Base-by-base conservation (phyloP, 305 asterid genomes). In the Ajuga reptans region DNA sequence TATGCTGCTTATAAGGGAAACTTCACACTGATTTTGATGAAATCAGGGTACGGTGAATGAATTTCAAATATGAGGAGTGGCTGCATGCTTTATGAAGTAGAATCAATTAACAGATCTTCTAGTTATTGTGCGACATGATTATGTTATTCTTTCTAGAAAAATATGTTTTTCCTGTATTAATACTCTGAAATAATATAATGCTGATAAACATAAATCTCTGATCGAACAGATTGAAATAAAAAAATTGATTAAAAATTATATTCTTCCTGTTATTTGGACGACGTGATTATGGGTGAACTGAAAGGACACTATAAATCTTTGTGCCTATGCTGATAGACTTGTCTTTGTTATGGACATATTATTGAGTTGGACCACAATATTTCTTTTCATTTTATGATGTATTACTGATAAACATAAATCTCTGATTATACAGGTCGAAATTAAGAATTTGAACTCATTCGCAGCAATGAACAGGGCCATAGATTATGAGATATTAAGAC, bases 391-490 rank as follows among this genome's bases (percentile, higher is more conserved):
- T 27, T 69, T 58, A 8, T 45, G 29, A 18, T 58, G 14, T 17
- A 36, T 29, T 53, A 42, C 51, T 66, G n/a, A 33, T 11, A 27
- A 45, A 27, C 24, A 69, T 47, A 56, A 45, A 64, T 71, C 37
- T 75, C 71, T 62, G 10, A 50, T 6, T 69, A 37, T 75, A 68
- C 96, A 93, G 97, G 96, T 94, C 43, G 99, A 94, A 79, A 94
- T 94, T 80, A 94, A 94, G 78, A 94, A 94, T 72, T 66, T 94
- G 87, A 94, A 94, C 83, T 91, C 97, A 61, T 94, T 94, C 76
- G 87, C 99, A 71, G 84, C 99, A 10, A 67, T 94, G 83, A 80
- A 93, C 82, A 84, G 96, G 77, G 99, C 99, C 79, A 89, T 94
- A 37, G 97, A 89, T 77, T 94, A 79, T 79, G 99, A 94, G 84